Conservation (phyloP, 2,329 filamentous ascomycete species). For the Calycina herbarum region DNA sequence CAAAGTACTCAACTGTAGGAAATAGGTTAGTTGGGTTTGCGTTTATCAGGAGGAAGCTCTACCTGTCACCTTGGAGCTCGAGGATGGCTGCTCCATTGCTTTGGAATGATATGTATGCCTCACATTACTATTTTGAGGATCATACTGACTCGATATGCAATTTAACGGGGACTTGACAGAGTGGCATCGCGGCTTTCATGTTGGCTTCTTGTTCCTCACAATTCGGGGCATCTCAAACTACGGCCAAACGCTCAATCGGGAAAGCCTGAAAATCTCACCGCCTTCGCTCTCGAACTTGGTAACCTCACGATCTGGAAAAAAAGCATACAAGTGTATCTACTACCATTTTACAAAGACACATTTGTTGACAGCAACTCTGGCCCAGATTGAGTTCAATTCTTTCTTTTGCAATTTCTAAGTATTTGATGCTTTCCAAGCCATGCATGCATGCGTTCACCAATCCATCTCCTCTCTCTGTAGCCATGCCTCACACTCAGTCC, state of each 20-base stretch:
- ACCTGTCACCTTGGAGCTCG: conserved; percentile 79
- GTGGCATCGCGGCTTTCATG: background rate
- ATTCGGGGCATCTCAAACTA: background rate
- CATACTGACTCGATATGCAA: background rate
- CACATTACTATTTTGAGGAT: background rate
- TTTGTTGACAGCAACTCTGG: too few relatives aligned
- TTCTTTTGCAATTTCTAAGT: too few relatives aligned
- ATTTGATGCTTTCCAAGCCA: background rate
- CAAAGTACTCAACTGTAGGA: conserved; percentile 83
- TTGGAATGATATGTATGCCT: background rate
- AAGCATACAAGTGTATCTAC: too few relatives aligned
- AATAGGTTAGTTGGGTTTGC: conserved; percentile 17
- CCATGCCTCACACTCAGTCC: background rate
- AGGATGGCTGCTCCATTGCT: conserved; percentile 65
- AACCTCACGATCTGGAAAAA: too few relatives aligned
- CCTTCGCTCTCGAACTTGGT: too few relatives aligned
- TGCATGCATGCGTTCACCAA: background rate
- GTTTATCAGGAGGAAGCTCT: conserved; percentile 24
- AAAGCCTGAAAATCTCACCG: background rate
- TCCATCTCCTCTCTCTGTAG: background rate
- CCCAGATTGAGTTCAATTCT: too few relatives aligned
- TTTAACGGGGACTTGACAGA: background rate
- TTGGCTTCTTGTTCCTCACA: background rate
- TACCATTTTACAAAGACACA: too few relatives aligned
- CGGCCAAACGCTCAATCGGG: background rate